Conservation (phyloP, 257 asterid genomes). For the Jacaranda copaia region DNA sequence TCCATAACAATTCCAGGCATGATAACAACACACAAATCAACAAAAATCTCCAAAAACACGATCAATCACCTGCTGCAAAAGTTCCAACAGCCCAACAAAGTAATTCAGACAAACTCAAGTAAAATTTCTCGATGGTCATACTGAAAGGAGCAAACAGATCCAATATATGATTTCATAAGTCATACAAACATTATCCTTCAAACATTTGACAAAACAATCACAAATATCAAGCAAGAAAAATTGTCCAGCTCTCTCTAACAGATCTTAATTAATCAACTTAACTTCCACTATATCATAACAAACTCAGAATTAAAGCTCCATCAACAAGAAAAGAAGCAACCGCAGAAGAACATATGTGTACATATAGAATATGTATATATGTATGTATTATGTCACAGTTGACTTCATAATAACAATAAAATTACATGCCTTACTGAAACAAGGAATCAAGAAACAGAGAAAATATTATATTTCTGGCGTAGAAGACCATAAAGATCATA, state of each 20-base stretch:
- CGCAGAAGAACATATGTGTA: background rate
- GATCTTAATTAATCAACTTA: conserved; percentile 47
- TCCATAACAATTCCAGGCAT: conserved; percentile 85
- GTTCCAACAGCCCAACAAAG: conserved; percentile 14
- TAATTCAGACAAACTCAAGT: conserved; percentile 30
- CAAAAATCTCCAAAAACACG: conserved; percentile 40
- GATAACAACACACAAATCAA: conserved; percentile 36
- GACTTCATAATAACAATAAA: background rate
- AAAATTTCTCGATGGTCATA: conserved; percentile 13
- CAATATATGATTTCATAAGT: conserved; percentile 21
- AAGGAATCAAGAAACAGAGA: conserved; percentile 28
- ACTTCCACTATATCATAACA: conserved; percentile 29
- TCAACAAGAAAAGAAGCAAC: conserved; percentile 20
- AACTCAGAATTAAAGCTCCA: conserved; percentile 16
- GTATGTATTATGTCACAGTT: too few relatives aligned
- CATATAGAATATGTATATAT: background rate
- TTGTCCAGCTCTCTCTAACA: conserved; percentile 30
- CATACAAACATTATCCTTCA: conserved; percentile 10
- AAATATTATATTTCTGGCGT: conserved; percentile 7
- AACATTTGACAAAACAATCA: conserved; percentile 5
- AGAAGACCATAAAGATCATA: conserved; percentile 39
- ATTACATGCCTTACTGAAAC: conserved; percentile 22
- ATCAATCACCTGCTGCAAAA: conserved; percentile 48
- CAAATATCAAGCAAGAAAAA: background rate
- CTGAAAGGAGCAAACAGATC: conserved; percentile 36